Evolutionary conservation across 192 early-diverging fungal genomes (phyloP).

Genomic region (Linnemannia zychae): DNA sequence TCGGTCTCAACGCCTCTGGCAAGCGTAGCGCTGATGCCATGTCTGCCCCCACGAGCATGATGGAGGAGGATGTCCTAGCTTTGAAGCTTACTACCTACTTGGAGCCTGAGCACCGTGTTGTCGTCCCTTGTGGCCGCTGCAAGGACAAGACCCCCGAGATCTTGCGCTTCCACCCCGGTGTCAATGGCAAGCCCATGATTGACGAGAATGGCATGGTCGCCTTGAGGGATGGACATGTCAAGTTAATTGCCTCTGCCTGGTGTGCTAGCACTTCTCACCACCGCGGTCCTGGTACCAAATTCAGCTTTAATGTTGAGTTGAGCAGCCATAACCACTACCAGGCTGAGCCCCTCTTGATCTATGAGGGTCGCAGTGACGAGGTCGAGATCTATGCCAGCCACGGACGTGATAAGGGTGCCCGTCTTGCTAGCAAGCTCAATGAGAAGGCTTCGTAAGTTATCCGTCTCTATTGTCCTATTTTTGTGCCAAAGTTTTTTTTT

Average conservation of each 20-base stretch:
- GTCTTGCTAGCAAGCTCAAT: conserved; percentile 33
- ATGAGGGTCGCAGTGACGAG: conserved; percentile 46
- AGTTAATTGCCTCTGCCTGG: conserved; percentile 55
- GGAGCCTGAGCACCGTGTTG: conserved; percentile 52
- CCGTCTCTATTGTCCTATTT: not conserved
- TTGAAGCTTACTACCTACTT: conserved; percentile 46
- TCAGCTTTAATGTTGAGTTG: conserved; percentile 48
- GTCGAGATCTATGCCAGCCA: conserved; percentile 57
- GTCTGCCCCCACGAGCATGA: conserved; percentile 38
- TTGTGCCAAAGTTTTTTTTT: not conserved
- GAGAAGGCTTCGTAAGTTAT: conserved; percentile 37
- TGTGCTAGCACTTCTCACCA: conserved; percentile 56
- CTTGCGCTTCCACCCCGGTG: conserved; percentile 50
- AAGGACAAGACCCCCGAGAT: conserved; percentile 57
- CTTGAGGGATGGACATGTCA: conserved; percentile 45
- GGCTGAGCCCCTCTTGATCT: conserved; percentile 34
- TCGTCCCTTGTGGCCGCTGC: conserved; percentile 54
- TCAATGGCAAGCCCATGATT: conserved; percentile 58
- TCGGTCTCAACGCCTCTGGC: conserved; percentile 43
- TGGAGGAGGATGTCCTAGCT: conserved; percentile 50
- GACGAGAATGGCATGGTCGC: conserved; percentile 56
- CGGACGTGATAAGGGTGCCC: conserved; percentile 49
- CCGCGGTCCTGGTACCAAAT: conserved; percentile 55
- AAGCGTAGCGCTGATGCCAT: conserved; percentile 46
- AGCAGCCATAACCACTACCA: conserved; percentile 38